Evolutionary conservation across 768 basidiomycete genomes (phyloP), one percentile per base, ranked within the genome.

Genomic region (Suillus occidentalis): DNA sequence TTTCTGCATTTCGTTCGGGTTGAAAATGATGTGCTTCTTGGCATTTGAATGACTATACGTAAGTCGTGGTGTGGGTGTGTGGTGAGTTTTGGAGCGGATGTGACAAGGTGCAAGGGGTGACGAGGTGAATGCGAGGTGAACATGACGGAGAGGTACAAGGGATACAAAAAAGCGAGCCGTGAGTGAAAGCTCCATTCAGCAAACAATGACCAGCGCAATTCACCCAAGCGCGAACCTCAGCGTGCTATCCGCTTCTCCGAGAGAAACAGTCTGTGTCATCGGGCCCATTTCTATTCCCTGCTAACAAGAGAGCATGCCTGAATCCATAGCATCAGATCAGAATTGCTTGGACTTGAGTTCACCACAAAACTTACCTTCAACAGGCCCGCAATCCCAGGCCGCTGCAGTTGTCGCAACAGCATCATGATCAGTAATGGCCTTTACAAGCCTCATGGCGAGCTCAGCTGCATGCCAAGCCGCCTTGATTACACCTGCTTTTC

Each of bases 401-500:
- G 87, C 80, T 18, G 90, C 85, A 40, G 89, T 84, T 73, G 89
- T 89, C 63, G 80, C 81, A 53, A 99, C 91, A 53, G 87, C 87
- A 36, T 98, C 94, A 25, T 28, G 28, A 3, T 28, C 28, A 28
- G 97, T 98, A 61, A 99, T 89, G 56, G 89, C 91, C 77, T 95
- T 95, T 74, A 97, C 82, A 62, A 90, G 84, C 66, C 97, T 88
- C 90, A 95, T 89, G 47, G 95, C 97, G 59, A 88, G 84, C 81
- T 99, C 95, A 4, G 95, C 91, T 13, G 96, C 97, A 68, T 87
- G 84, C 87, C 90, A 97, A 39, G 97, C 97, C 25, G 97, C 97
- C 77, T 91, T 91, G 77, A 99, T 80, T 58, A 91, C 95, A 73
- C 99, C 96, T 47, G 96, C 97, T 52, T 88, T 89, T 66, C 89